Base-by-base conservation (phyloP, 1,284 basidiomycete species). In the Leucoagaricus sp. region DNA sequence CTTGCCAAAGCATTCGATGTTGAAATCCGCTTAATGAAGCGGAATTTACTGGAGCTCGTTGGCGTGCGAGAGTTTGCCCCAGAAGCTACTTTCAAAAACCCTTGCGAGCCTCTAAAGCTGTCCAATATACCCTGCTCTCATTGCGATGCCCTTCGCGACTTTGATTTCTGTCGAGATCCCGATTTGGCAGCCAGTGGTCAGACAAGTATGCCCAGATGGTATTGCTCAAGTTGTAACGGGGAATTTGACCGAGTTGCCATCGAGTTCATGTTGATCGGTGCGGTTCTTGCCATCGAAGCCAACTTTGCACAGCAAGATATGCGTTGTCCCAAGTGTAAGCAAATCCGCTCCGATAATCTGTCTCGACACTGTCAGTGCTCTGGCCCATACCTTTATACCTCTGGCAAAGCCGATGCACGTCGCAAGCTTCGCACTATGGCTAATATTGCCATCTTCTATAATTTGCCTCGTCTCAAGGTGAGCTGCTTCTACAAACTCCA, bases 141-240 rank as follows among this genome's bases (percentile, higher is more conserved):
- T 66, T 99, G 97, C 75, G 96, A 96, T 71, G 79, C 83, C 21
- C 83, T 96, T 58, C 86, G 93, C 17, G 94, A 96, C 70, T 91
- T 99, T 63, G 96, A 99, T 70, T 89, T 98, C 63, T 97, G 95
- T 69, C 85, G 96, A n/a, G 96, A 98, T 70, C 81, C 87, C 5
- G 93, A 95, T 60, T 81, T 97, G 41, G 77, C 94, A 49, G 89
- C 91, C 0, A 77, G 78, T 62, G 68, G 79, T 29, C 71, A 75
- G 36, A 75, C 79, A 21, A 69, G 78, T 8, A 73, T 74, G 21
- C 76, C 80, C 9, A 82, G 83, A 67, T 92, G 91, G 90, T 66
- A 73, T 15, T 92, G 87, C 65, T 71, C 69, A 12, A 75, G 79
- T 58, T 98, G 96, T 68, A 83, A 84, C n/a, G 86, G 87, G 29